Conservation (phyloP, 495 filamentous ascomycete genomes). For the Pyrenula massariospora region DNA sequence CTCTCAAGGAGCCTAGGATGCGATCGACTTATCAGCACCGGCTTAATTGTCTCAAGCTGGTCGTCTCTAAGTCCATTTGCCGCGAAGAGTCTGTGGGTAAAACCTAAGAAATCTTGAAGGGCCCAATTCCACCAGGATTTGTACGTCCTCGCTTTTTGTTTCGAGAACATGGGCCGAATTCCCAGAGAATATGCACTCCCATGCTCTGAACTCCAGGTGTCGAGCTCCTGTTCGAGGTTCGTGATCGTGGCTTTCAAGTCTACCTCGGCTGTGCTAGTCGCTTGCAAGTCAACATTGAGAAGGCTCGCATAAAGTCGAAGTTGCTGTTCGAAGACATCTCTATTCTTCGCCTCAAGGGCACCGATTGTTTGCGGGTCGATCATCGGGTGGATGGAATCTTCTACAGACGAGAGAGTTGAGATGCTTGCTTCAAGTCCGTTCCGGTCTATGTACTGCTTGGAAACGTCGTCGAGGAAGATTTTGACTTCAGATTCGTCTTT, state of each 20-base stretch:
- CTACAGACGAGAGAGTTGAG: neutral
- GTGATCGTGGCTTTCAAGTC: neutral
- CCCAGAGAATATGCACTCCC: constrained; percentile 3
- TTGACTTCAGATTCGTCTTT: neutral
- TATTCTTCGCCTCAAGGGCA: neutral
- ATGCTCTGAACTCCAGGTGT: constrained; percentile 3
- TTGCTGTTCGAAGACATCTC: neutral
- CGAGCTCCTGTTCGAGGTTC: constrained; percentile 2
- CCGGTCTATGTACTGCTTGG: neutral
- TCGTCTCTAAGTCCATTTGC: neutral
- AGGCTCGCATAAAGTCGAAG: neutral
- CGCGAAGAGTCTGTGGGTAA: constrained; percentile 1
- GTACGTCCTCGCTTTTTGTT: constrained; percentile 2
- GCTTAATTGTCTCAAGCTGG: neutral
- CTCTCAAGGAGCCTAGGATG: neutral
- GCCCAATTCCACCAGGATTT: constrained; percentile 13
- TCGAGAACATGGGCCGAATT: constrained; percentile 5
- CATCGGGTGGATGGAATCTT: neutral
- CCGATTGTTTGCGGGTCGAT: neutral
- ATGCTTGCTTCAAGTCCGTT: neutral
- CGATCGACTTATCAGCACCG: neutral
- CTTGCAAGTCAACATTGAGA: neutral
- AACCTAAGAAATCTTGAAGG: constrained; percentile 2
- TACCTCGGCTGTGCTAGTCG: neutral
- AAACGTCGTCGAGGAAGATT: neutral